Evolutionary conservation across 345 rosid species (phyloP).

Genomic region (Clausena lansium): DNA sequence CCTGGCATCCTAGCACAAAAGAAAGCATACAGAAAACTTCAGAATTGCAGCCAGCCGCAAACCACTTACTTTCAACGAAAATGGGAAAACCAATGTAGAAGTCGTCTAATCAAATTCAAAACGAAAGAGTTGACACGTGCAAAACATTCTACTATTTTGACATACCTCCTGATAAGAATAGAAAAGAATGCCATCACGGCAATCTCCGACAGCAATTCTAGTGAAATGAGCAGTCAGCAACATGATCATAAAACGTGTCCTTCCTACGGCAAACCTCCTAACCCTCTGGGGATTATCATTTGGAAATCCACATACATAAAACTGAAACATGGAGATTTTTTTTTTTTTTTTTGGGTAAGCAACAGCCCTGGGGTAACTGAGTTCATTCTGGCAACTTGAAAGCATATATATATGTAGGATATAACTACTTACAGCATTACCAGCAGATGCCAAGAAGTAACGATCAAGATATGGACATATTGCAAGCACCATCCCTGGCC

Average conservation of each 20-base stretch:
- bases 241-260: slow-evolving; percentile 89
- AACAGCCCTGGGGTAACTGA: slow-evolving; percentile 12
- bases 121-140: not conserved
- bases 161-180: slow-evolving; percentile 87
- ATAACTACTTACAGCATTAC: slow-evolving; percentile 77
- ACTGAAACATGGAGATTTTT: slow-evolving; percentile 46
- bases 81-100: not conserved
- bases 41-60: slow-evolving; percentile 6
- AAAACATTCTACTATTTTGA: slow-evolving; percentile 9
- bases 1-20: slow-evolving; percentile 55
- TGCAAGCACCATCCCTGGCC: slow-evolving; percentile 92
- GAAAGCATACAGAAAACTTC: slow-evolving; percentile 13
- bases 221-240: slow-evolving; percentile 71
- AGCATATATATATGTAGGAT: not conserved
- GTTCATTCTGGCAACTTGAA: slow-evolving; percentile 11
- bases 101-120: not conserved
- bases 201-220: slow-evolving; percentile 95
- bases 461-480: slow-evolving; percentile 89
- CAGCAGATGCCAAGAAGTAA: slow-evolving; percentile 93
- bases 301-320: slow-evolving; percentile 78
- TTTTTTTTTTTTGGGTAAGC: slow-evolving; percentile 21
- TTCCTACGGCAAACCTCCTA: slow-evolving; percentile 68
- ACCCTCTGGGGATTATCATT: slow-evolving; percentile 69
- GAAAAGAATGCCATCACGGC: slow-evolving; percentile 97
- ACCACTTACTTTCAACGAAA: not conserved